Percentiles rank a stretch among this genome's conserved stretches.
Conservation (phyloP, 2,329 filamentous ascomycete genomes). For the Neofusicoccum sp. region DNA sequence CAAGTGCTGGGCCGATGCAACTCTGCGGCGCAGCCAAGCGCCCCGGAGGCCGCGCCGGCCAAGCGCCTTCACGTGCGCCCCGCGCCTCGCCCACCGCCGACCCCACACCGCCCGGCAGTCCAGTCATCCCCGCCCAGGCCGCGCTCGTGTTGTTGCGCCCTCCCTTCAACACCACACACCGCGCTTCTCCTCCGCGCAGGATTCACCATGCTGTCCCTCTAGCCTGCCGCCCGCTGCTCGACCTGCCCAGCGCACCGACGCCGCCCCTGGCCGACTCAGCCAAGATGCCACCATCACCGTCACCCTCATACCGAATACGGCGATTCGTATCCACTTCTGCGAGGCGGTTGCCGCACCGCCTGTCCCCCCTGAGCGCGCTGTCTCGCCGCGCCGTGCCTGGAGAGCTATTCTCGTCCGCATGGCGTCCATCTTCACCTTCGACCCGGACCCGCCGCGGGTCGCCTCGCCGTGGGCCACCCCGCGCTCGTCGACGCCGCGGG, state of each 20-base stretch:
- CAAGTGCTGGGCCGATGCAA: background rate
- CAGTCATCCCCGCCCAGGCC: background rate
- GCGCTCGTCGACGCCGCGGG: slow-evolving; percentile 32
- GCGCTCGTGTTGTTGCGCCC: background rate
- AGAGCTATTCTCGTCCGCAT: slow-evolving; percentile 44
- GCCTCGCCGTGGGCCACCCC: slow-evolving; percentile 83
- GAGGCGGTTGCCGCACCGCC: background rate
- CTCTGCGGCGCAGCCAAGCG: background rate
- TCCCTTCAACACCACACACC: background rate
- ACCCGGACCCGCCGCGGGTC: slow-evolving; percentile 81
- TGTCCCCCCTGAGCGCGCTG: background rate
- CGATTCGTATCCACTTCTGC: background rate
- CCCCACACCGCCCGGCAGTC: background rate
- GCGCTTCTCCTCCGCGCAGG: background rate
- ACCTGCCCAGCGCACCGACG: slow-evolving; percentile 1
- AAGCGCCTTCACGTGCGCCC: too few species aligned
- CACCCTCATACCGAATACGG: slow-evolving; percentile 46
- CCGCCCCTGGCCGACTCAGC: slow-evolving; percentile 20
- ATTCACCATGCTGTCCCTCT: slow-evolving; percentile 2
- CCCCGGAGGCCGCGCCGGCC: too few species aligned
- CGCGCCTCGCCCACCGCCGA: background rate
- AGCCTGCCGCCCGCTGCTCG: background rate
- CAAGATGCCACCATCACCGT: slow-evolving; percentile 54
- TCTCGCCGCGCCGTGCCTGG: background rate
- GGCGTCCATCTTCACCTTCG: slow-evolving; percentile 96